Conservation (phyloP, 2,329 filamentous ascomycete genomes). For the Microsporum ferrugineum region DNA sequence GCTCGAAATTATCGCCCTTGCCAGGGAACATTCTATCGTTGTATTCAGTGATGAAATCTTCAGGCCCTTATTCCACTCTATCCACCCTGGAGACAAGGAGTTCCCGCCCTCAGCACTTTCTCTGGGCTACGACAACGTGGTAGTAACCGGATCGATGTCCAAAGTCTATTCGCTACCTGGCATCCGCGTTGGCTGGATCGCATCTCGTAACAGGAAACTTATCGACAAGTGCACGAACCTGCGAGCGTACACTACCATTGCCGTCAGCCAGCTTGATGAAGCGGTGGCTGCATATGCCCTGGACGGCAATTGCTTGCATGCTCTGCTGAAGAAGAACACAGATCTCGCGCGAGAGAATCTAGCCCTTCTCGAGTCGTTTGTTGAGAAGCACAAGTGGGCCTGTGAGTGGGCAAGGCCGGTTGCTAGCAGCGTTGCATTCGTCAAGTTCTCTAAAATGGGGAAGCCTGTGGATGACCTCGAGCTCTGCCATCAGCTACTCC, state of each 20-base stretch:
- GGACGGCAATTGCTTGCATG: slow-evolving; percentile 51
- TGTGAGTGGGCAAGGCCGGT: slow-evolving; percentile 63
- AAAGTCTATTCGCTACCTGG: slow-evolving; percentile 78
- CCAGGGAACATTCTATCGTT: slow-evolving; percentile 50
- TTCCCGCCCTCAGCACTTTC: slow-evolving; percentile 59
- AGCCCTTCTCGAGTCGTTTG: slow-evolving; percentile 53
- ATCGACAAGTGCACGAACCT: slow-evolving; percentile 53
- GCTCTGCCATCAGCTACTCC: slow-evolving; percentile 58
- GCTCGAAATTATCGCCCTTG: slow-evolving; percentile 51
- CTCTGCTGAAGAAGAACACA: slow-evolving; percentile 52
- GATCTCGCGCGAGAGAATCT: slow-evolving; percentile 57
- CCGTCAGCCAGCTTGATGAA: slow-evolving; percentile 73
- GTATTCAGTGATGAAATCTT: slow-evolving; percentile 75
- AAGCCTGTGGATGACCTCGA: slow-evolving; percentile 58
- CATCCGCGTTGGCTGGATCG: slow-evolving; percentile 73
- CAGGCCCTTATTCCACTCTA: slow-evolving; percentile 66
- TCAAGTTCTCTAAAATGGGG: slow-evolving; percentile 54
- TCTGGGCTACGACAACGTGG: slow-evolving; percentile 57
- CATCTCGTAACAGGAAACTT: slow-evolving; percentile 51
- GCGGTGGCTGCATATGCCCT: slow-evolving; percentile 65
- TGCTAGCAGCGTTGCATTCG: slow-evolving; percentile 68
- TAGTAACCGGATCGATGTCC: slow-evolving; percentile 70
- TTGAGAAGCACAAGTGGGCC: slow-evolving; percentile 51
- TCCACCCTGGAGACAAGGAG: slow-evolving; percentile 41
- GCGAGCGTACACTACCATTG: slow-evolving; percentile 76